Base-by-base conservation (phyloP, 768 basidiomycete genomes). In the Naganishia randhawae region DNA sequence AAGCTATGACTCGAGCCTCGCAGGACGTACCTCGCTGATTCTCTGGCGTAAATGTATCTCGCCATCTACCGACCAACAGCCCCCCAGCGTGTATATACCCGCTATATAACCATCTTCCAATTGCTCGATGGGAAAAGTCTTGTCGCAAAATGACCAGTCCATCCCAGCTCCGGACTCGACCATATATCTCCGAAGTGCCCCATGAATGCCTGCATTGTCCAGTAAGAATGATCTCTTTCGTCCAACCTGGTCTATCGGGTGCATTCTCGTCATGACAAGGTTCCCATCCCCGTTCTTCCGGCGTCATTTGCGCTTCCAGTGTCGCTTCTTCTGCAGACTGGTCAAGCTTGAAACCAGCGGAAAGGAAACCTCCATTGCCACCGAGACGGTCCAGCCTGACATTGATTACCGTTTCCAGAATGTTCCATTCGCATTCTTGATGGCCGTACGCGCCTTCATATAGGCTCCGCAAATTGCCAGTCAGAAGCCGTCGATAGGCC, bases 31-130 rank as follows among this genome's bases (percentile, higher is more conserved):
- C 78, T 63, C 73, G 42, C 32, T 73, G 68, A 53, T 73, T 72
- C 54, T 74, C 75, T n/a, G 73, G 69, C 8, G 76, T 80, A 55
- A 78, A 77, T 0, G 75, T 74, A 53, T 80, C 80, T 62, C 80
- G 69, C 77, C 78, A 80, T 42, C 80, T 57, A 32, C 78, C 80
- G 33, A 78, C 70, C 63, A 78, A 50, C 53, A 77, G 65, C 8
- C 74, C 77, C 11, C 80, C 80, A 0, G 78, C 76, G 51, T 77
- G 74, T 13, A 78, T 65, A 61, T 80, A 80, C 7, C 75, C 76
- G 27, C 75, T 72, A 70, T 75, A 79, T 3, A 77, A 63, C 78
- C 78, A 80, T 53, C 71, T 67, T 11, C 77, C 75, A 66, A 75
- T 71, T 2, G 27, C 61, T 25, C 53, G 63, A 57, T 57, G 67